These are phyloP conservation scores for Hypholoma sublateritium DNA, from an alignment of 768 basidiomycete species.

Conservation along the genomic window DNA sequence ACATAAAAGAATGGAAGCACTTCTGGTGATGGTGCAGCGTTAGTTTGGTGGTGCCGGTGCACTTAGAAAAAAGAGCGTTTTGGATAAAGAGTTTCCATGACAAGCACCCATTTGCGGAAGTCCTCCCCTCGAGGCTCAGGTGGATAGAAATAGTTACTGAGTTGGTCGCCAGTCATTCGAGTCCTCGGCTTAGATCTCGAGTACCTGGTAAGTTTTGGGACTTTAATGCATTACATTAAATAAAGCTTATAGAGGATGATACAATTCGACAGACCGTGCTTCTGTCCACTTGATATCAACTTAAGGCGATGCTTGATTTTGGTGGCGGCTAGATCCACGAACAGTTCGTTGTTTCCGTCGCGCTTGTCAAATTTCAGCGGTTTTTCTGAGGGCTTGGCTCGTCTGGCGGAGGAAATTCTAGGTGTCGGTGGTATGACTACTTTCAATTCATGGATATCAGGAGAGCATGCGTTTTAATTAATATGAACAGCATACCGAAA, in stretches of 20 bases:
- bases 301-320: slow-evolving; percentile 6
- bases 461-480: background rate
- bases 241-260: background rate
- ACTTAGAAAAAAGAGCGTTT: background rate
- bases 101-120: slow-evolving; percentile 12
- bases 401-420: background rate
- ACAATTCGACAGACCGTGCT: background rate
- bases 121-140: slow-evolving; percentile 12
- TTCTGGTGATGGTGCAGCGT: background rate
- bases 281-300: slow-evolving; percentile 6
- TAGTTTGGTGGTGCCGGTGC: background rate
- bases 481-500: background rate
- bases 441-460: background rate
- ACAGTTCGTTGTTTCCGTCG: background rate
- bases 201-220: background rate
- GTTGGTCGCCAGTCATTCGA: slow-evolving; percentile 7
- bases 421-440: background rate
- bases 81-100: slow-evolving; percentile 12
- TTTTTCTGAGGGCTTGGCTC: background rate
- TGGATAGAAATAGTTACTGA: slow-evolving; percentile 1
- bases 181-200: background rate
- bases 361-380: background rate
- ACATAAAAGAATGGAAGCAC: background rate
- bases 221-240: background rate
- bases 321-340: slow-evolving; percentile 4